A percentile compares a stretch with the other conserved stretches of the same genome.
Evolutionary conservation across 306 rosid genomes (phyloP).

Genomic region (Vigna trinervia): DNA sequence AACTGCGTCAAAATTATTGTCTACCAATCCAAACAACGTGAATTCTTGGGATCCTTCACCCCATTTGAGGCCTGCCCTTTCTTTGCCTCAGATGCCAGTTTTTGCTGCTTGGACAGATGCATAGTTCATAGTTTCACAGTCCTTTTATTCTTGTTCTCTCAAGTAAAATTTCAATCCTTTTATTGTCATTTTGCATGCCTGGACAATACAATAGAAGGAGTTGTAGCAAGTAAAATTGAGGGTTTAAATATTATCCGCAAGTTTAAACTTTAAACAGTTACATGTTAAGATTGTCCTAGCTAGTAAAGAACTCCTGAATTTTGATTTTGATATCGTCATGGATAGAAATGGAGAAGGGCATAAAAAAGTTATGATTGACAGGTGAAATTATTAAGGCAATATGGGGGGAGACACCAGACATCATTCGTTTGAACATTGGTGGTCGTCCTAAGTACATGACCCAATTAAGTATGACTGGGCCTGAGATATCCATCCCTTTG

Average conservation of each 20-base stretch:
- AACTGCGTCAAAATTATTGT: conserved; percentile 56
- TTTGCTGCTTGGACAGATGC: conserved; percentile 81
- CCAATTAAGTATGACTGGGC: conserved; percentile 37
- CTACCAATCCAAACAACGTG: conserved; percentile 45
- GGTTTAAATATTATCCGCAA: conserved; percentile 41
- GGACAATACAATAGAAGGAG: conserved; percentile 38
- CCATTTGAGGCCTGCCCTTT: conserved; percentile 61
- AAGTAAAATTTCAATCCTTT: conserved; percentile 37
- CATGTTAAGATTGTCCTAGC: conserved; percentile 29
- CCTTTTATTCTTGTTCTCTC: not conserved
- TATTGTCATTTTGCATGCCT: conserved; percentile 28
- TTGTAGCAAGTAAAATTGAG: conserved; percentile 42
- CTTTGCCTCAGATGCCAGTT: conserved; percentile 77
- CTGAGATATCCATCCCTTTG: conserved; percentile 51
- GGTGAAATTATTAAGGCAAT: conserved; percentile 51
- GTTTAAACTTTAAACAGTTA: conserved; percentile 32
- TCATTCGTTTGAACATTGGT: conserved; percentile 47
- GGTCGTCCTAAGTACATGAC: conserved; percentile 41
- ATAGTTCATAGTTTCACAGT: conserved; percentile 37
- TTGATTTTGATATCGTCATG: conserved; percentile 27
- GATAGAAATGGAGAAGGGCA: conserved; percentile 42
- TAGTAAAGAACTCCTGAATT: conserved; percentile 40
- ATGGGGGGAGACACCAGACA: conserved; percentile 45
- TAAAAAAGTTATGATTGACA: conserved; percentile 48
- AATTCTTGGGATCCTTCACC: conserved; percentile 71